Percentiles rank a stretch among this genome's conserved stretches.
Evolutionary conservation across 352 stramenopile genomes (phyloP).

Genomic region (Achlya hypogyna): DNA sequence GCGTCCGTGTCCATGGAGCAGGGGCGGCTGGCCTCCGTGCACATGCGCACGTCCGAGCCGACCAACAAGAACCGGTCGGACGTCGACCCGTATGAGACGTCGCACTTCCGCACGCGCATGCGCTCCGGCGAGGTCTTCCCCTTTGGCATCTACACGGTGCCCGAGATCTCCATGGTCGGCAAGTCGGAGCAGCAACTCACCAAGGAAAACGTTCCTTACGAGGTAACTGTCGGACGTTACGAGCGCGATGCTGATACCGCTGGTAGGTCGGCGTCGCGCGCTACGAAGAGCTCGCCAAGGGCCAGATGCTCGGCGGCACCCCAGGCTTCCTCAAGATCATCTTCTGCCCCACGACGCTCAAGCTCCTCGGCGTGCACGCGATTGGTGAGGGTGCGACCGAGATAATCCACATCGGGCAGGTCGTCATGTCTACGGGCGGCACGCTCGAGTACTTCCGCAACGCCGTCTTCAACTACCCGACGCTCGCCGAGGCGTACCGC

Average conservation of each 20-base stretch:
- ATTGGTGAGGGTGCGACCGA: slow-evolving; percentile 85
- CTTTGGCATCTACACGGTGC: slow-evolving; percentile 89
- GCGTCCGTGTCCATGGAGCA: slow-evolving; percentile 89
- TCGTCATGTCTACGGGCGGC: slow-evolving; percentile 42
- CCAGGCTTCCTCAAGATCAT: slow-evolving; percentile 84
- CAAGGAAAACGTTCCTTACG: slow-evolving; percentile 68
- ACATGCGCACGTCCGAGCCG: slow-evolving; percentile 72
- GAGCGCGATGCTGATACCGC: too few species aligned
- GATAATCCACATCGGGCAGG: slow-evolving; percentile 90
- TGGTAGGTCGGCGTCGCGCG: slow-evolving; percentile 62
- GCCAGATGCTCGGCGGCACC: slow-evolving; percentile 80
- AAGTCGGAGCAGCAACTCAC: slow-evolving; percentile 85
- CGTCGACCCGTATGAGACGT: slow-evolving; percentile 43
- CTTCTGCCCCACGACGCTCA: slow-evolving; percentile 70
- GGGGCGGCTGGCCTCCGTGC: slow-evolving; percentile 70
- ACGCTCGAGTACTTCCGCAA: slow-evolving; percentile 84
- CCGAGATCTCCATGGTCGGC: slow-evolving; percentile 87
- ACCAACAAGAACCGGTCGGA: slow-evolving; percentile 49
- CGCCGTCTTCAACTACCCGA: slow-evolving; percentile 90
- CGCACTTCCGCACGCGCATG: slow-evolving; percentile 69
- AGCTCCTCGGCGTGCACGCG: slow-evolving; percentile 79
- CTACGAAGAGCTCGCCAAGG: slow-evolving; percentile 83
- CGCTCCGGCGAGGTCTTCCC: slow-evolving; percentile 77
- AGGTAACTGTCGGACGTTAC: slow-evolving; percentile 24
- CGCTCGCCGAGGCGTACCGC: slow-evolving; percentile 84